Base-by-base conservation (phyloP, 1,284 basidiomycete species). In the Polyporus tsugae region DNA sequence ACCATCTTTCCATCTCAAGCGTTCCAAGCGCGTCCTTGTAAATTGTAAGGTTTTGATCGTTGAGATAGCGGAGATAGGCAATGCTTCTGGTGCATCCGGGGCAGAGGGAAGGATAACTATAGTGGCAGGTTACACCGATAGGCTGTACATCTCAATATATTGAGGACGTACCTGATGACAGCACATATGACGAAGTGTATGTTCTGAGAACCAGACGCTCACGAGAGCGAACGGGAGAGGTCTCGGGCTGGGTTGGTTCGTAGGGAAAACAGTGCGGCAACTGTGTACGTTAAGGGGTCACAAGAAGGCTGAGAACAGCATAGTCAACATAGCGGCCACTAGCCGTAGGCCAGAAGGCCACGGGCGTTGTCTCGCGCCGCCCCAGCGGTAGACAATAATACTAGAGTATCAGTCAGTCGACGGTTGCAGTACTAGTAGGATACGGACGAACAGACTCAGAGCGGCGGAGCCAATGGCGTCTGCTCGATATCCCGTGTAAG, bases 1-100 rank as follows among this genome's bases (percentile, higher is more conserved):
- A 25, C 10, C 22, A 49, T 25, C n/a, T 10, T 49, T 49, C 44
- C 44, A 46, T 46, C 44, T n/a, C 22, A 22, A 22, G 46, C 46
- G 10, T 9, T 49, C 22, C 46, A 49, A 13, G 46, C 7, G 22
- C 22, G 46, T 11, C 55, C 29, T 58, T 19, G 55, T 58, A 58
- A 58, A 58, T 58, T 58, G 55, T 10, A 58, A 58, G 55, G 55
- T 58, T 58, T 57, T 33, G 55, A 58, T 58, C 55, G 35, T 19
- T n/a, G n/a, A 58, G 55, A 58, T 58, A 22, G 35, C 55, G 55
- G 55, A 38, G 55, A 58, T 58, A 58, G 55, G 2, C 5, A n/a
- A 58, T 7, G 55, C n/a, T 35, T 38, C 55, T 38, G 35, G 33
- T 11, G 55, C 6, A 36, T 19, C 35, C 33, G 35, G 17, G 35